These are phyloP conservation scores for Vickermania ingenoplastis DNA, from an alignment of 208 protist species.

Conservation along the genomic window DNA sequence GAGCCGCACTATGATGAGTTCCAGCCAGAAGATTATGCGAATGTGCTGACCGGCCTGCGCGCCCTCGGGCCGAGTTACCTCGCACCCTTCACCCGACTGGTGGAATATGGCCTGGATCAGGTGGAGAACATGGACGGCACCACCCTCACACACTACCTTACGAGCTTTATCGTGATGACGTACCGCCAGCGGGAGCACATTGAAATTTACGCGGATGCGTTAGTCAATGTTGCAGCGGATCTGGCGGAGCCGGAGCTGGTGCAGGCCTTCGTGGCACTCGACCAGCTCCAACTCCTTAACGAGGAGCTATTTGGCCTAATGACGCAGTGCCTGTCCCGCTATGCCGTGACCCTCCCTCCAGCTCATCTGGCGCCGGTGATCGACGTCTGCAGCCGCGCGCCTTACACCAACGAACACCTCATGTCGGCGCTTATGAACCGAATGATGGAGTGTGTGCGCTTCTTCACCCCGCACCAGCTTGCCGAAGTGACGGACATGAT, in stretches of 20 bases:
- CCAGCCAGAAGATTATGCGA: slow-evolving; percentile 71
- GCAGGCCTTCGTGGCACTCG: slow-evolving; percentile 56
- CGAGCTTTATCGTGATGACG: slow-evolving; percentile 44
- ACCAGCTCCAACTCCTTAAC: slow-evolving; percentile 54
- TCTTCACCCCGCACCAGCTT: slow-evolving; percentile 50
- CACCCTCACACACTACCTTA: slow-evolving; percentile 60
- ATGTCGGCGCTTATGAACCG: slow-evolving; percentile 63
- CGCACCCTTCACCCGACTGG: slow-evolving; percentile 41
- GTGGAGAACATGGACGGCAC: slow-evolving; percentile 74
- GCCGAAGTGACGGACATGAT: slow-evolving; percentile 58
- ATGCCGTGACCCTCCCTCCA: slow-evolving; percentile 30
- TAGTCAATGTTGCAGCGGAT: slow-evolving; percentile 61
- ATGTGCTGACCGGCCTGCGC: slow-evolving; percentile 34
- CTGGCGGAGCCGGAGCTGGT: slow-evolving; percentile 60
- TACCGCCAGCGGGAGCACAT: slow-evolving; percentile 67
- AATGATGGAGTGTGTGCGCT: slow-evolving; percentile 44
- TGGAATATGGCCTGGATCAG: slow-evolving; percentile 54
- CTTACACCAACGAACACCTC: slow-evolving; percentile 39
- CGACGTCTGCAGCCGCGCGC: slow-evolving; percentile 70
- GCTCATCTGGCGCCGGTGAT: slow-evolving; percentile 58
- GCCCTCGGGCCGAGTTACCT: slow-evolving; percentile 38
- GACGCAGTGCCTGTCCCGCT: slow-evolving; percentile 25
- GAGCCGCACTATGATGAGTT: slow-evolving; percentile 47
- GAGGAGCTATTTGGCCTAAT: slow-evolving; percentile 59
- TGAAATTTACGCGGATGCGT: slow-evolving; percentile 80